These are phyloP conservation scores for Leishmania mexicana DNA, from an alignment of 208 protist species.

Conservation along the genomic window DNA sequence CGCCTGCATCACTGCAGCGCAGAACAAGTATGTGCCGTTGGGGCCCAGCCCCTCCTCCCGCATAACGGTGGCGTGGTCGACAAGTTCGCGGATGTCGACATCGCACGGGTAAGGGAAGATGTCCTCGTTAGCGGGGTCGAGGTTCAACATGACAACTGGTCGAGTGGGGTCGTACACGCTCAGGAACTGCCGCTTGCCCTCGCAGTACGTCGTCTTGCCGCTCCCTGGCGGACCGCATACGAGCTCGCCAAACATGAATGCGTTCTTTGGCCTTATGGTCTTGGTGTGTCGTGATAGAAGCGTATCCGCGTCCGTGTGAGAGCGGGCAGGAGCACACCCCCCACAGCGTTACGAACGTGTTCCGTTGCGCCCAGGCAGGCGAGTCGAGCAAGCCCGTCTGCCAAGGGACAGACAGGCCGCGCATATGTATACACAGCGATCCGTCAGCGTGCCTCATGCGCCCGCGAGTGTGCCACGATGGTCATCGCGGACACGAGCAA, in stretches of 20 bases:
- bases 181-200: slow-evolving; percentile 96
- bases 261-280: neutral
- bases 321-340: neutral
- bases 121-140: slow-evolving; percentile 98
- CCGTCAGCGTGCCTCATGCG: neutral
- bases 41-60: slow-evolving; percentile 94
- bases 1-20: slow-evolving; percentile 94
- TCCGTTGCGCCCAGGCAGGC: neutral
- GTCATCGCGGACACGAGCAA: neutral
- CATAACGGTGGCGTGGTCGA: slow-evolving; percentile 93
- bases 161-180: slow-evolving; percentile 85
- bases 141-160: slow-evolving; percentile 94
- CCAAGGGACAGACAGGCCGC: neutral
- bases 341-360: too few species aligned
- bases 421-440: neutral
- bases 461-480: neutral
- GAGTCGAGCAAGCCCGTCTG: neutral
- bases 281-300: neutral
- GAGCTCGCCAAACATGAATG: slow-evolving; percentile 94
- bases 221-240: slow-evolving; percentile 97
- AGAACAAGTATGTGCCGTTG: slow-evolving; percentile 98
- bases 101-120: slow-evolving; percentile 94
- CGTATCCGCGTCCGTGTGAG: neutral
- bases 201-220: slow-evolving; percentile 96
- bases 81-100: slow-evolving; percentile 94